Conservation (phyloP, 2,329 filamentous ascomycete genomes). For the Colletotrichum cuscutae region DNA sequence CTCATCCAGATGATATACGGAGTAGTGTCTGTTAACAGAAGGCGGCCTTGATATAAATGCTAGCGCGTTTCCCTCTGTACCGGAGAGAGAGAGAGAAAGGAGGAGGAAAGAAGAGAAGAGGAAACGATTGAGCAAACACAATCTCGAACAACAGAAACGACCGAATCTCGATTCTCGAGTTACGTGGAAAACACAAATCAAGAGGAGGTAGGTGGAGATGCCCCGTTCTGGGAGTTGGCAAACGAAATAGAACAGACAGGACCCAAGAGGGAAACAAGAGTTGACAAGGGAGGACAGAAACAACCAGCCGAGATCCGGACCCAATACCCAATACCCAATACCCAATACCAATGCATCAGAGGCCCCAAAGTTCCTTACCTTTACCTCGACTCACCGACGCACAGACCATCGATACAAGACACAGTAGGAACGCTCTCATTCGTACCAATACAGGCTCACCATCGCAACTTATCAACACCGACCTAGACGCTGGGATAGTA, state of each 20-base stretch:
- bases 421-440: background rate
- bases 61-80: constrained; percentile 22
- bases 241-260: background rate
- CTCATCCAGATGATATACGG: constrained; percentile 25
- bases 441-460: background rate
- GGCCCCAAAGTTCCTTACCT: background rate
- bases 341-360: constrained; percentile 13
- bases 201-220: constrained; percentile 27
- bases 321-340: background rate
- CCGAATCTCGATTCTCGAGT: background rate
- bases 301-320: background rate
- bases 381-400: constrained; percentile 11
- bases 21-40: constrained; percentile 11
- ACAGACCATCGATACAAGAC: background rate
- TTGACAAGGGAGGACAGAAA: constrained; percentile 21
- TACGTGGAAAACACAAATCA: background rate
- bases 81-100: background rate
- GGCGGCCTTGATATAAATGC: constrained; percentile 27
- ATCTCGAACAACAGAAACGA: background rate
- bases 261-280: background rate
- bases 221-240: background rate
- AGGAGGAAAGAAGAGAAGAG: constrained; percentile 8
- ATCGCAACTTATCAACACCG: background rate
- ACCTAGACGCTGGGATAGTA: constrained; percentile 3
- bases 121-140: background rate